These are phyloP conservation scores for Orychophragmus violaceus DNA, from an alignment of 345 rosid genomes.

Conservation along the genomic window DNA sequence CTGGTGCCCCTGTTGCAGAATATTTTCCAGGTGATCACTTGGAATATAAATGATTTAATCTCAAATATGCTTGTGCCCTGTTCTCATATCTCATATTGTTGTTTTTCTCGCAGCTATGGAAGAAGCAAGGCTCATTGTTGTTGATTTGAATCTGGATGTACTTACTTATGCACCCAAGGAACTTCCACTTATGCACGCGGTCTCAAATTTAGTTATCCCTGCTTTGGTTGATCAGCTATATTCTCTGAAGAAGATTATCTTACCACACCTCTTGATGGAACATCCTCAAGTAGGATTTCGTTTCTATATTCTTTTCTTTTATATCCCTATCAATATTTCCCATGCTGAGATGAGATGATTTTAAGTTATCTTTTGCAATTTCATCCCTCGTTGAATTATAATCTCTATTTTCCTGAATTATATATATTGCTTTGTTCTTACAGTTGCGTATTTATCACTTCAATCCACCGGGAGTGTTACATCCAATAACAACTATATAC, in stretches of 20 bases:
- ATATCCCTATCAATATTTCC: not conserved
- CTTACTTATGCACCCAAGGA: constrained; percentile 70
- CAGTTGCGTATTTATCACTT: constrained; percentile 73
- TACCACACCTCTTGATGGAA: constrained; percentile 46
- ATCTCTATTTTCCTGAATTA: not conserved
- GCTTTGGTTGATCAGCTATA: constrained; percentile 70
- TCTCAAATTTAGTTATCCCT: constrained; percentile 66
- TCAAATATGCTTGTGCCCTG: not conserved
- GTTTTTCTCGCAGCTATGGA: constrained; percentile 48
- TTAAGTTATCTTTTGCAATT: not conserved
- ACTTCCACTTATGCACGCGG: constrained; percentile 51
- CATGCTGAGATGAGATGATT: not conserved
- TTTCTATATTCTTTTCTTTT: too few relatives aligned
- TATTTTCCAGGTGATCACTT: constrained; percentile 67
- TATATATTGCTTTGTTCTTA: constrained; percentile 15
- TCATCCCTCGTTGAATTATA: not conserved
- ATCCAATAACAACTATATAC: constrained; percentile 72
- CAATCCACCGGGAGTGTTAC: constrained; percentile 62
- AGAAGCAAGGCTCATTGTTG: constrained; percentile 57
- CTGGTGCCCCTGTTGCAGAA: constrained; percentile 56
- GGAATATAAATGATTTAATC: not conserved
- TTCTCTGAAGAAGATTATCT: constrained; percentile 50
- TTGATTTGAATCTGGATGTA: constrained; percentile 67
- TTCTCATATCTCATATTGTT: not conserved
- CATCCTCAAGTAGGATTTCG: constrained; percentile 52